A percentile compares a stretch with the other conserved stretches of the same genome.
phyloP scores from a whole-genome alignment of 2,329 filamentous ascomycete genomes.

The Penicillium hordei region DNA sequence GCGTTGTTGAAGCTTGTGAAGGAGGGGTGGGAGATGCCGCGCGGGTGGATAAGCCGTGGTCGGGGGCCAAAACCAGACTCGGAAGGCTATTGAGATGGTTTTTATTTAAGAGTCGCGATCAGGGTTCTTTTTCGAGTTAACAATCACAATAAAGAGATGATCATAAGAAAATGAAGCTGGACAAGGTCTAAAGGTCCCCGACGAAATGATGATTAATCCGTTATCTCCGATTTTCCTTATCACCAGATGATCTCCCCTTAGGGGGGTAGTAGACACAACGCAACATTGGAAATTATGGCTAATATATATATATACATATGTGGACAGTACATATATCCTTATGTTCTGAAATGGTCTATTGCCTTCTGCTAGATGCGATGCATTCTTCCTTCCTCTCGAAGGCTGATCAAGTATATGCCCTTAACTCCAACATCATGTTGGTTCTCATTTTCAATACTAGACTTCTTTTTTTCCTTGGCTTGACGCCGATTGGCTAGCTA shows the following conservation, averaged over 20 bases:
- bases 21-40: constrained; percentile 1
- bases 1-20: constrained; percentile 8
- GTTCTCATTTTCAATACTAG: not conserved
- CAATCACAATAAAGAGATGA: not conserved
- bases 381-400: not conserved
- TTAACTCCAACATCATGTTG: not conserved
- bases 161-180: not conserved
- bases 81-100: not conserved
- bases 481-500: not conserved
- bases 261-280: not conserved
- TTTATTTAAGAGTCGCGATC: no score
- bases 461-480: not conserved
- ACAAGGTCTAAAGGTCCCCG: not conserved
- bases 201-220: constrained; percentile 10
- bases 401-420: not conserved
- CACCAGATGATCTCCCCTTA: constrained; percentile 11
- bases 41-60: not conserved
- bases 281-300: no score
- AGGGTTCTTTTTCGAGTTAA: not conserved
- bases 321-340: not conserved
- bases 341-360: not conserved
- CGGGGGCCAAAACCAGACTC: not conserved
- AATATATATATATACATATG: no score
- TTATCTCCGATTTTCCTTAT: constrained; percentile 11
- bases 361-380: not conserved